Conservation (phyloP, 164 flowering plant genomes). For the Nymphaea thermarum region DNA sequence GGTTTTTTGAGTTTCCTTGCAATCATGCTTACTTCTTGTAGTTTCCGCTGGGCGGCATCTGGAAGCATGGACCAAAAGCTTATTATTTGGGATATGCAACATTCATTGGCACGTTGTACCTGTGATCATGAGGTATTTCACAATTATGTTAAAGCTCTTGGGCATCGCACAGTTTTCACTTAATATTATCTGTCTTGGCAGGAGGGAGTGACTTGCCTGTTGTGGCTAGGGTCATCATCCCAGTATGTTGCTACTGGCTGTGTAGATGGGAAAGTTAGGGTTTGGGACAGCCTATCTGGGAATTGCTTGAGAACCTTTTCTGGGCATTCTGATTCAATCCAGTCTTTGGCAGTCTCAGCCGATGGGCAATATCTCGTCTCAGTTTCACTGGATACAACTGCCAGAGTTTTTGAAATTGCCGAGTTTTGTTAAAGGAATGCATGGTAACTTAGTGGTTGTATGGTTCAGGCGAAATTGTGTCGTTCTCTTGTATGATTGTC, state of each 20-base stretch:
- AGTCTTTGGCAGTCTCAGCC: constrained; percentile 45
- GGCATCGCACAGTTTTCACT: background rate
- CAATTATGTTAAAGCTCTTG: background rate
- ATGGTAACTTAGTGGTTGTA: background rate
- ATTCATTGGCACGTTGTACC: constrained; percentile 43
- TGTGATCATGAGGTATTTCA: constrained; percentile 67
- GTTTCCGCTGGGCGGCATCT: constrained; percentile 71
- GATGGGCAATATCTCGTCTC: constrained; percentile 56
- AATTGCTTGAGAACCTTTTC: constrained; percentile 44
- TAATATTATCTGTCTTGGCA: constrained; percentile 12
- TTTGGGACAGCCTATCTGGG: constrained; percentile 90
- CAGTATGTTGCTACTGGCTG: constrained; percentile 62
- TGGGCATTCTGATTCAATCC: constrained; percentile 61
- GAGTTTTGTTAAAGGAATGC: constrained; percentile 23
- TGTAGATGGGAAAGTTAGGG: constrained; percentile 54
- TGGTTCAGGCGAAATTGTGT: background rate
- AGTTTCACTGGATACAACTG: constrained; percentile 58
- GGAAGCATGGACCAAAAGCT: constrained; percentile 81
- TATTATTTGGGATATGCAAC: constrained; percentile 74
- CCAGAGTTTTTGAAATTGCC: constrained; percentile 66
- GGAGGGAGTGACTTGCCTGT: constrained; percentile 70
- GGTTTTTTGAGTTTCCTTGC: background rate
- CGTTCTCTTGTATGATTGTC: too few species aligned
- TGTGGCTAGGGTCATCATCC: constrained; percentile 56
- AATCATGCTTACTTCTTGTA: constrained; percentile 13